A percentile compares a stretch with the other conserved stretches of the same genome.
Evolutionary conservation across 805 yeast genomes (phyloP).

Genomic region (Saturnispora mendoncae): DNA sequence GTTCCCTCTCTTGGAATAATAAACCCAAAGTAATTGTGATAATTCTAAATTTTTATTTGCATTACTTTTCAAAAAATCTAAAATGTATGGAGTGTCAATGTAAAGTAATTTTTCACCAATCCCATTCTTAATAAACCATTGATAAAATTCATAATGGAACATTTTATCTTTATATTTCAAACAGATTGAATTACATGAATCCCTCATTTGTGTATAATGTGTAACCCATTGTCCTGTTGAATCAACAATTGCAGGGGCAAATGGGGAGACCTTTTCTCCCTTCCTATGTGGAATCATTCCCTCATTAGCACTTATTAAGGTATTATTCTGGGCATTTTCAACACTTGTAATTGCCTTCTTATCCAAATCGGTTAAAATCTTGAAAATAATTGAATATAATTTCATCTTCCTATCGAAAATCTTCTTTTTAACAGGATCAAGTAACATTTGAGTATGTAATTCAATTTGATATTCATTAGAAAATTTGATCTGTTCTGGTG

Average conservation of each 20-base stretch:
- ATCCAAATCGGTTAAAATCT: constrained; percentile 65
- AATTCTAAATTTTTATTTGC: constrained; percentile 56
- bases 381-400: constrained; percentile 67
- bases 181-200: constrained; percentile 64
- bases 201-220: constrained; percentile 52
- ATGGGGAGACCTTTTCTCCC: constrained; percentile 1
- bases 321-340: constrained; percentile 21
- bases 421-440: constrained; percentile 42
- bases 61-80: constrained; percentile 66
- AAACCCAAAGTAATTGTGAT: constrained; percentile 82
- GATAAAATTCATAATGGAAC: constrained; percentile 89
- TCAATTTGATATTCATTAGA: constrained; percentile 49
- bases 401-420: constrained; percentile 45
- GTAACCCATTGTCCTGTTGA: constrained; percentile 32
- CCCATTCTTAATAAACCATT: constrained; percentile 80
- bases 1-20: constrained; percentile 73
- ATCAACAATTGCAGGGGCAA: constrained; percentile 20
- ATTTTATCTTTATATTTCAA: constrained; percentile 66
- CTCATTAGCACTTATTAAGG: constrained; percentile 13
- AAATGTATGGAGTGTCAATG: constrained; percentile 71
- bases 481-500: constrained; percentile 51
- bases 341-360: constrained; percentile 42
- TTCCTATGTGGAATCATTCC: constrained; percentile 4
- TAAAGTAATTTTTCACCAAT: constrained; percentile 68
- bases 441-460: constrained; percentile 17